These are phyloP conservation scores for Candida taoyuanica DNA, from an alignment of 805 yeast species.

Conservation along the genomic window DNA sequence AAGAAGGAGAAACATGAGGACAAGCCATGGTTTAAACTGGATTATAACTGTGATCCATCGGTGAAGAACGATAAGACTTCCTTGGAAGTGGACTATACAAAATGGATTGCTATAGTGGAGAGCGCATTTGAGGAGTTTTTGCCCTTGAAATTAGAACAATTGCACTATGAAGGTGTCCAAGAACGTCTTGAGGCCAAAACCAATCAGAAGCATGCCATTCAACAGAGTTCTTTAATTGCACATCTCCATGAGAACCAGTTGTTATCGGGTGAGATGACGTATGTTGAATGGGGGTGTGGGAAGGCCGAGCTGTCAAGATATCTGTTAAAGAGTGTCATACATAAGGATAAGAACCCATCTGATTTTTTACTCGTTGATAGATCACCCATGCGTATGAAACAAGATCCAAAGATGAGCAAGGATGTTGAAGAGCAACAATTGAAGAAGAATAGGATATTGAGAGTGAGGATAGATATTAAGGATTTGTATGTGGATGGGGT, in stretches of 20 bases:
- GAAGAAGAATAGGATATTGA: conserved; percentile 28
- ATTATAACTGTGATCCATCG: conserved; percentile 36
- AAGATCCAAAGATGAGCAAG: conserved; percentile 60
- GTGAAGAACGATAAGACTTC: conserved; percentile 8
- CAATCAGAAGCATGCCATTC: conserved; percentile 72
- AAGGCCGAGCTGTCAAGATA: conserved; percentile 78
- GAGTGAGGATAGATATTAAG: conserved; percentile 75
- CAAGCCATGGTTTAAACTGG: conserved; percentile 43
- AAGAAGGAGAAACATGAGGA: conserved; percentile 30
- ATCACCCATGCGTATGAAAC: conserved; percentile 70
- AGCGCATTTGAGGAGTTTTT: conserved; percentile 33
- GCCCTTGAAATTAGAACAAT: conserved; percentile 26
- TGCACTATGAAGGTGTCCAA: conserved; percentile 26
- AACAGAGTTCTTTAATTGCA: conserved; percentile 77
- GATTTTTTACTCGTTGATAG: conserved; percentile 67
- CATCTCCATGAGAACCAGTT: conserved; percentile 45
- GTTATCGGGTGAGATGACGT: conserved; percentile 33
- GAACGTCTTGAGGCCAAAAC: conserved; percentile 34
- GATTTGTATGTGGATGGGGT: conserved; percentile 55
- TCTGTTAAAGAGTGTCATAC: conserved; percentile 34
- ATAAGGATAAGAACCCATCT: conserved; percentile 17
- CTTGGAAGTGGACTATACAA: conserved; percentile 17
- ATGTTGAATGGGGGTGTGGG: conserved; percentile 88
- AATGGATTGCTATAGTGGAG: conserved; percentile 33
- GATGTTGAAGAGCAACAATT: conserved; percentile 38